Evolutionary conservation across 176 grass and related monocot species (phyloP).

Genomic region (Musa acuminata): DNA sequence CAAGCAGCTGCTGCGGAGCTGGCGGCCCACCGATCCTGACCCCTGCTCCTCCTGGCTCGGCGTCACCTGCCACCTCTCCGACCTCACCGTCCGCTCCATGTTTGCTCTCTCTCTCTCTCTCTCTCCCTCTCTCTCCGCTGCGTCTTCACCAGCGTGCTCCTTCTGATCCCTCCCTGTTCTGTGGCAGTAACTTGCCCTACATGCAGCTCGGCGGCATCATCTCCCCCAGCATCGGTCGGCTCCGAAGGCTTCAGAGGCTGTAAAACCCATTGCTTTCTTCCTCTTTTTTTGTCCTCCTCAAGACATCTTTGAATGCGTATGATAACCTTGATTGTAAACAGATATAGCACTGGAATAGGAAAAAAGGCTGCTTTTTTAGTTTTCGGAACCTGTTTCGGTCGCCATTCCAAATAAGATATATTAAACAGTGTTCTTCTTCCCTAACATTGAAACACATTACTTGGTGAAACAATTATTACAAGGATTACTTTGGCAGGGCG

Average conservation of each 20-base stretch:
- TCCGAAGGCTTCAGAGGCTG: conserved; percentile 76
- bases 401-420: not conserved
- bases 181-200: conserved; percentile 69
- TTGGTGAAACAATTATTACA: not conserved
- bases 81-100: conserved; percentile 98
- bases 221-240: conserved; percentile 68
- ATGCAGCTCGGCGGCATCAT: conserved; percentile 89
- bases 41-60: conserved; percentile 82
- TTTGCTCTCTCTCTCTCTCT: conserved; percentile 6
- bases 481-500: conserved; percentile 40
- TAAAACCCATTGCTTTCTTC: conserved; percentile 19
- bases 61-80: conserved; percentile 85
- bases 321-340: not conserved
- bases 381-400: not conserved
- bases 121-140: too few relatives aligned
- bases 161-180: not conserved
- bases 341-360: not conserved
- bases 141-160: not conserved
- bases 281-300: not conserved
- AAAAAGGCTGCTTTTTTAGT: not conserved
- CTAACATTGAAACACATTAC: too few relatives aligned
- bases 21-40: conserved; percentile 44
- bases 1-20: conserved; percentile 44
- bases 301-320: not conserved
- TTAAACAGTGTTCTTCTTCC: too few relatives aligned